Base-by-base conservation (phyloP, 768 basidiomycete species). In the Tulasnella sp. region DNA sequence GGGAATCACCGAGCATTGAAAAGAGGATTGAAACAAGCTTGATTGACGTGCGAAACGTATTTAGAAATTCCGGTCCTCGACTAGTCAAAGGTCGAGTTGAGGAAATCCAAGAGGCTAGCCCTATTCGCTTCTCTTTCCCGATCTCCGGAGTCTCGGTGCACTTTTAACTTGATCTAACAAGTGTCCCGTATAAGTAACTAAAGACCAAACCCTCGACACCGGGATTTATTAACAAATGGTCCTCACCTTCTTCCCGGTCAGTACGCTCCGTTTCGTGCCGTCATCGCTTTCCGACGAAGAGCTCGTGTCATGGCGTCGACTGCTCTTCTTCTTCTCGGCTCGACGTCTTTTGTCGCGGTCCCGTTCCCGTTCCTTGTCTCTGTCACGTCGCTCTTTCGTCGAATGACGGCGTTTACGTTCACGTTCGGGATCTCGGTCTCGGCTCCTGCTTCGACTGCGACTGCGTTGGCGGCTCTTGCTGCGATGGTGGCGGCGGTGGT, bases 31-130 rank as follows among this genome's bases (percentile, higher is more conserved):
- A 25, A 42, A 64, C 58, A 64, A 64, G 58, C 58, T 64, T 64
- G 58, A 64, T 64, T 64, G 58, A 64, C 58, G 58, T 64, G 58
- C 58, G 58, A 64, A 64, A 34, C 58, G 29, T 64, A 64, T 64
- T 29, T 64, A 64, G 58, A n/a, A 34, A 64, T 29, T 64, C 15
- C 22, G 31, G 14, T 29, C 58, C 58, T 64, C 31, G 25, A 22
- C 58, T 64, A 71, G 34, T 72, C 72, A 17, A 72, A 72, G 40
- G 72, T 72, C 34, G 72, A 72, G 49, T 72, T 72, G 40, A 72
- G 49, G 31, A 72, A 72, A 17, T 72, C 34, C 38, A 72, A 45
- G 38, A 72, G 49, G 42, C 49, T 54, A 36, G 72, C 72, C 40
- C 72, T 42, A 72, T 72, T 72, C 34, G 72, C 72, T 12, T 72